phyloP scores from a whole-genome alignment of 371 early-diverging fungal genomes.

The Encephalitozoon romaleae region DNA sequence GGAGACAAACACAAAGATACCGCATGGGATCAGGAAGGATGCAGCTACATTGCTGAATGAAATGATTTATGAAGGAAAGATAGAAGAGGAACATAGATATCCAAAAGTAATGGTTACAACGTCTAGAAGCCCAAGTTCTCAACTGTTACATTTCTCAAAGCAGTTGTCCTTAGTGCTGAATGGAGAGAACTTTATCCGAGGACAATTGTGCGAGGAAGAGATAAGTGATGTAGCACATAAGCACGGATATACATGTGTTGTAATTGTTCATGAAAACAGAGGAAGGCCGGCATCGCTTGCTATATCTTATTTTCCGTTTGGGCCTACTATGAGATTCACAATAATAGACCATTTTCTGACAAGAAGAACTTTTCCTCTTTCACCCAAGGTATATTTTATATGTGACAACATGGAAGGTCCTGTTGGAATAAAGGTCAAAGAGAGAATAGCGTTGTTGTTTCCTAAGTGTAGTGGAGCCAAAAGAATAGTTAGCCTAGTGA shows the following conservation, averaged over 20 bases:
- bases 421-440: conserved; percentile 69
- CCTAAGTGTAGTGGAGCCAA: conserved; percentile 41
- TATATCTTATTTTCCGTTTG: conserved; percentile 87
- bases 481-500: conserved; percentile 56
- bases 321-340: conserved; percentile 90
- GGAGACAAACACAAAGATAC: conserved; percentile 25
- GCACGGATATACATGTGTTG: conserved; percentile 84
- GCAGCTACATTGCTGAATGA: conserved; percentile 39
- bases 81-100: conserved; percentile 39
- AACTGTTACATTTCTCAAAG: conserved; percentile 87
- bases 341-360: conserved; percentile 79
- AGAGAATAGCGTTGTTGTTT: conserved; percentile 27
- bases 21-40: conserved; percentile 31
- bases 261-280: conserved; percentile 87
- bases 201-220: conserved; percentile 83
- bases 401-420: conserved; percentile 76
- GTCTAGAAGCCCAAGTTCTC: conserved; percentile 81
- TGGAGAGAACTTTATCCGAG: conserved; percentile 88
- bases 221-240: conserved; percentile 58
- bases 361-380: conserved; percentile 69
- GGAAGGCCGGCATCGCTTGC: conserved; percentile 92
- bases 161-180: conserved; percentile 87
- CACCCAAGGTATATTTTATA: conserved; percentile 77
- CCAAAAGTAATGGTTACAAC: conserved; percentile 93
- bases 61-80: conserved; percentile 44